Percentiles rank a stretch among this genome's conserved stretches.
phyloP scores from a whole-genome alignment of 148 eudicot genomes.

The Dianthus caryophyllus region DNA sequence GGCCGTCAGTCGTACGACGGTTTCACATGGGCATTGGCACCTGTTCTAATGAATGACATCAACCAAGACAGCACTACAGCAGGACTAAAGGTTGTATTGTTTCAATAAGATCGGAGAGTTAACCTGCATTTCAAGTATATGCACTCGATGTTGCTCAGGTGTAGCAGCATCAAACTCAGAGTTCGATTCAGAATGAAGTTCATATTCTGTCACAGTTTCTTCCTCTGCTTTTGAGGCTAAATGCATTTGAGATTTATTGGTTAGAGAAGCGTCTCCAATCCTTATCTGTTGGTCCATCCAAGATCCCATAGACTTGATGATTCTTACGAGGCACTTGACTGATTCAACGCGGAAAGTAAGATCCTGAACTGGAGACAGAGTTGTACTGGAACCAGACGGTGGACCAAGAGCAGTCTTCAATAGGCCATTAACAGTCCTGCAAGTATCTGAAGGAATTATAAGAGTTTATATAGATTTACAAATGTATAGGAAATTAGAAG shows the following conservation, averaged over 20 bases:
- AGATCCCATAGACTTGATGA: conserved; percentile 83
- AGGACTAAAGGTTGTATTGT: background rate
- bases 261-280: conserved; percentile 45
- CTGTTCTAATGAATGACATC: background rate
- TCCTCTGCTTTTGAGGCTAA: conserved; percentile 56
- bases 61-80: background rate
- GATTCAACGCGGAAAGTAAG: conserved; percentile 80
- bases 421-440: conserved; percentile 99
- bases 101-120: conserved; percentile 17
- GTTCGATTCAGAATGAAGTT: conserved; percentile 57
- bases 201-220: conserved; percentile 50
- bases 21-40: no score
- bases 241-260: conserved; percentile 41
- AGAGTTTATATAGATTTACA: conserved; percentile 49
- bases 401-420: conserved; percentile 94
- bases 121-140: conserved; percentile 90
- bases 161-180: conserved; percentile 78
- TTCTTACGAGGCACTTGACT: conserved; percentile 81
- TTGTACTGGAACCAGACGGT: conserved; percentile 76
- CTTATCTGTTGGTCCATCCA: conserved; percentile 94
- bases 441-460: conserved; percentile 85
- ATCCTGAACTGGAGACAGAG: conserved; percentile 80
- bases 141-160: conserved; percentile 87
- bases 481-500: conserved; percentile 12
- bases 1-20: no score